Conservation (phyloP, 345 rosid genomes). For the Chamaenerion angustifolium region DNA sequence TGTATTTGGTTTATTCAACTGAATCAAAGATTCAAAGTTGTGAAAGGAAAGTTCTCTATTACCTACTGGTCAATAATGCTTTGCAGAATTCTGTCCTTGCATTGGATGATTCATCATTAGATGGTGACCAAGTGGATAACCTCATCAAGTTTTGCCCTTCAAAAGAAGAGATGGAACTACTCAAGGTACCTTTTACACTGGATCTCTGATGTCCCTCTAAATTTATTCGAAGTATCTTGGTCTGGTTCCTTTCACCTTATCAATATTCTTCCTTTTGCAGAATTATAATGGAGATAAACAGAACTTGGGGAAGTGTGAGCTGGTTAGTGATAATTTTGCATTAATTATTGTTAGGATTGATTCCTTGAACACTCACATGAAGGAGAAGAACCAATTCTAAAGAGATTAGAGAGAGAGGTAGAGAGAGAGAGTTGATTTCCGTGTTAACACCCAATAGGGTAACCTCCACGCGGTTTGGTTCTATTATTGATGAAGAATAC, state of each 20-base stretch:
- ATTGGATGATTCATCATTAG: conserved; percentile 69
- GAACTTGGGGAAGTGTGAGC: conserved; percentile 85
- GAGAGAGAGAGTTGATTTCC: too few relatives aligned
- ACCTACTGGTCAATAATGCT: not conserved
- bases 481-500: too few relatives aligned
- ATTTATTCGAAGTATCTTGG: not conserved
- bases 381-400: too few relatives aligned
- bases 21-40: not conserved
- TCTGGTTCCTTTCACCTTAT: not conserved
- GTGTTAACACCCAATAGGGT: too few relatives aligned
- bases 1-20: not conserved
- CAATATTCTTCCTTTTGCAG: conserved; percentile 22
- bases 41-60: too few relatives aligned
- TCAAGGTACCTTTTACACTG: conserved; percentile 39
- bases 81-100: conserved; percentile 63
- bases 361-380: too few relatives aligned
- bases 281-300: conserved; percentile 73
- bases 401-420: too few relatives aligned
- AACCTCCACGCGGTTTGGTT: too few relatives aligned
- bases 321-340: conserved; percentile 21
- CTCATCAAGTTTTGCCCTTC: conserved; percentile 84
- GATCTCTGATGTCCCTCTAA: not conserved
- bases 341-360: too few relatives aligned
- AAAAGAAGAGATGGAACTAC: conserved; percentile 84
- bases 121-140: conserved; percentile 80